Evolutionary conservation across 2,329 filamentous ascomycete species (phyloP), one percentile per base, ranked within the genome.

Genomic region (Aureobasidium sp.): DNA sequence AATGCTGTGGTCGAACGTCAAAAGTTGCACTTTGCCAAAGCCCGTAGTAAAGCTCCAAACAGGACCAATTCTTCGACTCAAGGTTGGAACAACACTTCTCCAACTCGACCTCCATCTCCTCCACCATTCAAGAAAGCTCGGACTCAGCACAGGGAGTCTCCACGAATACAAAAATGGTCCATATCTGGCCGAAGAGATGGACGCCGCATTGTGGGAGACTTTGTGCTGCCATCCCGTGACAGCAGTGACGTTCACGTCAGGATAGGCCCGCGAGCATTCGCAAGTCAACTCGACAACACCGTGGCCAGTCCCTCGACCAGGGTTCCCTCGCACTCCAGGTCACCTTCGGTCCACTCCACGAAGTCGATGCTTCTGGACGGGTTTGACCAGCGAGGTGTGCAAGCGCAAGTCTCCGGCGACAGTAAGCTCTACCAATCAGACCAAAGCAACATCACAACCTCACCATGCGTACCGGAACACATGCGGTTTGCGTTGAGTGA

Each of bases 21-120:
- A 66, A 79, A 74, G 66, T 74, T 76, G 20, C 74, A 79, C 65
- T 81, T 80, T 63, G 78, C 77, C 5, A 75, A 71, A 64, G 71
- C 69, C 20, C 73, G 76, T 46, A 60, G 63, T 32, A 68, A 56
- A 13, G 29, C 34, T 69, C 8, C 67, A 69, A 42, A 65, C 71
- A n/a, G 70, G 71, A 52, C 68, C 70, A 61, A 63, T 59, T 17
- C 39, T 37, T 44, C 55, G 15, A 32, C 20, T 42, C 61, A 17
- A 63, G 34, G 8, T 17, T 48, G 60, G 41, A 37, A 50, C 8
- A 23, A 47, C 37, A 46, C 36, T 9, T 56, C 48, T 6, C 23
- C 32, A 32, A 6, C 13, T n/a, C 46, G 50, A 41, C 39, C 32
- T 29, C 13, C 51, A 32, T 32, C 37, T 32, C 23, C n/a, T 41